Evolutionary conservation across 306 rosid species (phyloP).

Genomic region (Albizia julibrissin): DNA sequence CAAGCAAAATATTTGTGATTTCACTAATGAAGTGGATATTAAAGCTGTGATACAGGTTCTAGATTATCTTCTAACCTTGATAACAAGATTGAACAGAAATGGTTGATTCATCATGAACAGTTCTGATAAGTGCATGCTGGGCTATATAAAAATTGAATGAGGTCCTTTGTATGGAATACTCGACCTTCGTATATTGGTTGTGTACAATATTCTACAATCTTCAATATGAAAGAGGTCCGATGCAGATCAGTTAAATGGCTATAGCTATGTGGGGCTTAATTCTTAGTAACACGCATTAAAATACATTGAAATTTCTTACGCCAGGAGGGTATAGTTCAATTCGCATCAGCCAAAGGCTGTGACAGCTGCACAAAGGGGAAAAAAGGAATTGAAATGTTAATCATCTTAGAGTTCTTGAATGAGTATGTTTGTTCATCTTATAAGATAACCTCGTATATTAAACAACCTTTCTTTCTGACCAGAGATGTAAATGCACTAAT

Average conservation of each 20-base stretch:
- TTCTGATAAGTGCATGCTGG: constrained; percentile 51
- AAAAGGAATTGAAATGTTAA: not conserved
- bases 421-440: not conserved
- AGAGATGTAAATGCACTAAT: not conserved
- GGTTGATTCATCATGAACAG: constrained; percentile 59
- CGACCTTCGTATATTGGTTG: constrained; percentile 35
- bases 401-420: not conserved
- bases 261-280: constrained; percentile 23
- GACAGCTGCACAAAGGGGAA: not conserved
- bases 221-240: constrained; percentile 41
- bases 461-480: not conserved
- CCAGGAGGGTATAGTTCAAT: not conserved
- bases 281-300: not conserved
- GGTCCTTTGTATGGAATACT: constrained; percentile 50
- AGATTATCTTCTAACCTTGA: constrained; percentile 52
- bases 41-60: constrained; percentile 87
- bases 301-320: not conserved
- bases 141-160: constrained; percentile 50
- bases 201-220: constrained; percentile 32
- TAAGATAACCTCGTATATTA: not conserved
- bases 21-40: constrained; percentile 72
- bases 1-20: constrained; percentile 49
- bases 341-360: not conserved
- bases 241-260: constrained; percentile 43
- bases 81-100: constrained; percentile 75